These are phyloP conservation scores for Sphaerostilbella broomeana DNA, from an alignment of 2,329 filamentous ascomycete species.

Conservation along the genomic window DNA sequence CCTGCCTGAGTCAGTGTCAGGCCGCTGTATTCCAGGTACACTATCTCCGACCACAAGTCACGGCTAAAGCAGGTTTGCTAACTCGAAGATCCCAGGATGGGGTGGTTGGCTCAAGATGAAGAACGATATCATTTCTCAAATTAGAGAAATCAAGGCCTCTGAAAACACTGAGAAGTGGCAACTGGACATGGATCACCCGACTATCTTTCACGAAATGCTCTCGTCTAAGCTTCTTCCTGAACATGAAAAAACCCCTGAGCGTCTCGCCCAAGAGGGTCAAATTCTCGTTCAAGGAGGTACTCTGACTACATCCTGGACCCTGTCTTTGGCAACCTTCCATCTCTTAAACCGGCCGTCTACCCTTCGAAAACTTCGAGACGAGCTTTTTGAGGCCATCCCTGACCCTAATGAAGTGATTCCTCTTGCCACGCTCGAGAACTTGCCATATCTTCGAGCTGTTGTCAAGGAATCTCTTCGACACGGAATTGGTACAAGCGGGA, in stretches of 20 bases:
- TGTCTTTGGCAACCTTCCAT: constrained; percentile 31
- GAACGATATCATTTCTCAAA: constrained; percentile 30
- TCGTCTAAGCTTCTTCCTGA: constrained; percentile 26
- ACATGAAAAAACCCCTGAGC: constrained; percentile 27
- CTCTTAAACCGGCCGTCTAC: constrained; percentile 26
- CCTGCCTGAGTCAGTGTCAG: constrained; percentile 30
- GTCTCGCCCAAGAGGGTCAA: constrained; percentile 34
- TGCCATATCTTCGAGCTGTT: constrained; percentile 43
- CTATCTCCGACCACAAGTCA: constrained; percentile 14
- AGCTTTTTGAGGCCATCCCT: constrained; percentile 29
- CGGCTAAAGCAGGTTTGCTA: no score
- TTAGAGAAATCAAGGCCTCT: constrained; percentile 29
- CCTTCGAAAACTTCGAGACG: constrained; percentile 28
- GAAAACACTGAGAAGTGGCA: constrained; percentile 28
- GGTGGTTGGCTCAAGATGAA: constrained; percentile 34
- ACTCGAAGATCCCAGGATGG: no score
- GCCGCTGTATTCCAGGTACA: constrained; percentile 27
- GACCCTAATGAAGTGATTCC: constrained; percentile 23
- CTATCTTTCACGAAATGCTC: constrained; percentile 31
- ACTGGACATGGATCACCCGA: constrained; percentile 28
- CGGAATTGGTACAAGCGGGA: constrained; percentile 40
- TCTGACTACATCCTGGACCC: constrained; percentile 33
- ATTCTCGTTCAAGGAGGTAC: constrained; percentile 34
- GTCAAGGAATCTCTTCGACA: constrained; percentile 46
- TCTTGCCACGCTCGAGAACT: constrained; percentile 26